Conservation (phyloP, 306 rosid genomes). For the Begonia masoniana region DNA sequence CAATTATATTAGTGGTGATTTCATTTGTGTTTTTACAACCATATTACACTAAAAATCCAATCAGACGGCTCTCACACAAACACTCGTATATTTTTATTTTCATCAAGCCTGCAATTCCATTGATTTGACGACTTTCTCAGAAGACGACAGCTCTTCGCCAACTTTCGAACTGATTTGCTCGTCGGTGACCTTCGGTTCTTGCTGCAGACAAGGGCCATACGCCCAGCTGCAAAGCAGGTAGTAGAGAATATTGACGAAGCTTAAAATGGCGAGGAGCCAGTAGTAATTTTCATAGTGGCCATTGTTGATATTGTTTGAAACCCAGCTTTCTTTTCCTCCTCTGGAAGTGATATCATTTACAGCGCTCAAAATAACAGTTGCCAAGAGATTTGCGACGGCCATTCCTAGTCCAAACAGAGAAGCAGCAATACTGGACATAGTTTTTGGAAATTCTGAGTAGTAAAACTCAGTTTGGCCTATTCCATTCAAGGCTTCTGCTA, state of each 20-base stretch:
- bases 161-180: conserved; percentile 4
- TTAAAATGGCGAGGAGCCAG: conserved; percentile 38
- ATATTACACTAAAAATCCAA: too few species aligned
- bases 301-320: conserved; percentile 32
- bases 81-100: too few species aligned
- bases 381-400: conserved; percentile 36
- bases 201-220: conserved; percentile 37
- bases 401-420: conserved; percentile 32
- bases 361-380: conserved; percentile 28
- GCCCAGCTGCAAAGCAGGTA: conserved; percentile 46
- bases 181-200: conserved; percentile 3
- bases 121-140: conserved; percentile 1
- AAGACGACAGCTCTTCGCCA: conserved; percentile 11
- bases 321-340: conserved; percentile 49
- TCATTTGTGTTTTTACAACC: too few species aligned
- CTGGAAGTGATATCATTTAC: conserved; percentile 33
- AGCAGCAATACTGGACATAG: conserved; percentile 55
- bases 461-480: conserved; percentile 70
- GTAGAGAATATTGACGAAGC: conserved; percentile 23
- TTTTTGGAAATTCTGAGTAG: conserved; percentile 53
- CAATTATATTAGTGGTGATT: too few species aligned
- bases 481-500: conserved; percentile 52
- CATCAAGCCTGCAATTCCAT: conserved; percentile 3
- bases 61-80: too few species aligned
- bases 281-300: conserved; percentile 44